phyloP scores from a whole-genome alignment of 192 early-diverging fungal species.

The Gaertneriomyces sp. region DNA sequence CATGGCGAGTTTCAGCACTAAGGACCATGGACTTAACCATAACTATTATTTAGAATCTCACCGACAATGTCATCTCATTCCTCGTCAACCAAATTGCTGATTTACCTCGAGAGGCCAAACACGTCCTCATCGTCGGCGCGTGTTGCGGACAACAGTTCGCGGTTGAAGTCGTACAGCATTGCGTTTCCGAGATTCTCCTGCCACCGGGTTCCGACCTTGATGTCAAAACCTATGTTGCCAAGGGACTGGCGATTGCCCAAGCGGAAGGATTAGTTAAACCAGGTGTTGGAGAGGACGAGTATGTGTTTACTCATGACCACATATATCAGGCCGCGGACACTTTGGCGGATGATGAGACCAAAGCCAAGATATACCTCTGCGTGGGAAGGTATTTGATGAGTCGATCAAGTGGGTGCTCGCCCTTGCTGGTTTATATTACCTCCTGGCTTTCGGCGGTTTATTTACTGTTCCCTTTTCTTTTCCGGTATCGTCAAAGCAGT shows the following conservation, averaged over 20 bases:
- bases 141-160: neutral
- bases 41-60: neutral
- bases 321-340: neutral
- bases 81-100: neutral
- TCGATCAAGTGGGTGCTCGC: neutral
- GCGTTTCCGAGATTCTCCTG: neutral
- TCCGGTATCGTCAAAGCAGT: too few relatives aligned
- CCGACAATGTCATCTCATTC: slow-evolving; percentile 1
- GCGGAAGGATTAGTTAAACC: neutral
- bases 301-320: neutral
- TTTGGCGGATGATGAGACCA: neutral
- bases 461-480: too few relatives aligned
- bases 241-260: neutral
- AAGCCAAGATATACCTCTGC: neutral
- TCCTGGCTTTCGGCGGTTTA: too few relatives aligned
- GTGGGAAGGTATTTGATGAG: neutral
- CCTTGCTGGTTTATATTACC: too few relatives aligned
- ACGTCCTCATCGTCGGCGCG: neutral
- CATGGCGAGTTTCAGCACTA: too few relatives aligned
- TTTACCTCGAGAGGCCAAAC: neutral
- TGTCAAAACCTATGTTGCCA: neutral
- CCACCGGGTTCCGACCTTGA: neutral
- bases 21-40: too few relatives aligned
- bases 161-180: neutral
- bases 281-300: neutral